These are phyloP conservation scores for Metarhizium anisopliae DNA, from an alignment of 2,329 filamentous ascomycete genomes.

Conservation along the genomic window DNA sequence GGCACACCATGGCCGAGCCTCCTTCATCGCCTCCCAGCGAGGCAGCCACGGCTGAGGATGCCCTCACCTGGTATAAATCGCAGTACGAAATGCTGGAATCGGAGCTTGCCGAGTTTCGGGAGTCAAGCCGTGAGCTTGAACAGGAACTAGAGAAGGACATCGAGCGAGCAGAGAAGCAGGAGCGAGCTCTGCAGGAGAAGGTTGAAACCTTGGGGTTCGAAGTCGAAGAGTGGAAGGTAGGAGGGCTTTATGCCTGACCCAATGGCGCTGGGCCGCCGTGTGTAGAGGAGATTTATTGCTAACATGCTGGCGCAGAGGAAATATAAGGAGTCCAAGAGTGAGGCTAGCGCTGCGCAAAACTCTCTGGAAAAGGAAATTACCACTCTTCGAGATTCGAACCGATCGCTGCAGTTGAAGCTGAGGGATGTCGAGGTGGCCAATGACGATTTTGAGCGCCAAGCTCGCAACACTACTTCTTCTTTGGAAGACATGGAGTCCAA, in stretches of 20 bases:
- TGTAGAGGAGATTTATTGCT: background rate
- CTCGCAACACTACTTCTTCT: slow-evolving; percentile 89
- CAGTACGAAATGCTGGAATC: slow-evolving; percentile 90
- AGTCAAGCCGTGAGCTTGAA: slow-evolving; percentile 89
- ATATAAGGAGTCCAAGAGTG: slow-evolving; percentile 88
- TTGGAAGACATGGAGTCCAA: slow-evolving; percentile 96
- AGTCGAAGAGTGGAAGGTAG: slow-evolving; percentile 96
- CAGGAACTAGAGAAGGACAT: slow-evolving; percentile 93
- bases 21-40: slow-evolving; percentile 54
- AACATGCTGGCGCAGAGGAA: slow-evolving; percentile 56
- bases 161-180: slow-evolving; percentile 88
- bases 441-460: slow-evolving; percentile 95
- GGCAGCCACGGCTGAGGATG: slow-evolving; percentile 55
- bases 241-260: slow-evolving; percentile 13
- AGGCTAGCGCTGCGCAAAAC: slow-evolving; percentile 78
- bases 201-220: slow-evolving; percentile 78
- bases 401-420: slow-evolving; percentile 71
- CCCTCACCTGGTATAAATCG: slow-evolving; percentile 87
- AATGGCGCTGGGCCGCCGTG: too few species aligned
- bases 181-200: slow-evolving; percentile 77
- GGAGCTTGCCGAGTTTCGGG: slow-evolving; percentile 88
- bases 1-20: slow-evolving; percentile 42
- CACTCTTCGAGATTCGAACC: slow-evolving; percentile 72
- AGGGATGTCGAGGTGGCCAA: slow-evolving; percentile 96
- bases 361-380: slow-evolving; percentile 93